Evolutionary conservation across 2,329 filamentous ascomycete genomes (phyloP).

Genomic region (Hypoxylon sp.): DNA sequence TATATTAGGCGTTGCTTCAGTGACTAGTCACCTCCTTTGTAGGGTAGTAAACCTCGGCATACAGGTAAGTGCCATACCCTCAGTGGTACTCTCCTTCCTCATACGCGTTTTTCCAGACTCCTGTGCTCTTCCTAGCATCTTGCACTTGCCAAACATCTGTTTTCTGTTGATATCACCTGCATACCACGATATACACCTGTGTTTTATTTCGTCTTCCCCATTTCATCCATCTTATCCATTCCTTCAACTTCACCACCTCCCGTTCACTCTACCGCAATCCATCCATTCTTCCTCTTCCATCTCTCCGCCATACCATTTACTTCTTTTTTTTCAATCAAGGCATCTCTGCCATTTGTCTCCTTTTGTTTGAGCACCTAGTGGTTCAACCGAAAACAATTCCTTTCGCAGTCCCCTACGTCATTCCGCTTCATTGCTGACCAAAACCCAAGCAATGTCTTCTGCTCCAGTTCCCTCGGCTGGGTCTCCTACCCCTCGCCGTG

Average conservation of each 20-base stretch:
- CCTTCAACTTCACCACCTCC: slow-evolving; percentile 21
- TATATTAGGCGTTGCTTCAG: background rate
- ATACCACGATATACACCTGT: background rate
- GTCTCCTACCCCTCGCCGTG: slow-evolving; percentile 58
- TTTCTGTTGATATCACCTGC: background rate
- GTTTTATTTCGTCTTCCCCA: slow-evolving; percentile 3
- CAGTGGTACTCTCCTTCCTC: background rate
- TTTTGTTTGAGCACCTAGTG: slow-evolving; percentile 47
- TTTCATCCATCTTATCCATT: slow-evolving; percentile 7
- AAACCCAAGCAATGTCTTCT: slow-evolving; percentile 56
- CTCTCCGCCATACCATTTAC: slow-evolving; percentile 46
- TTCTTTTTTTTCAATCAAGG: slow-evolving; percentile 51
- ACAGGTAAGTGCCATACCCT: background rate
- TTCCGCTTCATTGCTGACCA: slow-evolving; percentile 26
- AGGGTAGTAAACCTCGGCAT: background rate
- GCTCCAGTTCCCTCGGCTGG: slow-evolving; percentile 55
- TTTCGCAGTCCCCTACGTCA: slow-evolving; percentile 10
- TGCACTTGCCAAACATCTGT: background rate
- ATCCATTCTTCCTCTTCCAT: slow-evolving; percentile 17
- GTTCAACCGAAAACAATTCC: slow-evolving; percentile 32
- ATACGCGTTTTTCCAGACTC: background rate
- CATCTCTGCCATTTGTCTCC: slow-evolving; percentile 50
- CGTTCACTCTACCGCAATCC: slow-evolving; percentile 44
- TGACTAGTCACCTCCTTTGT: background rate
- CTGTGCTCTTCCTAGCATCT: background rate